Conservation (phyloP, 805 yeast genomes). For the Torulaspora maleeae region DNA sequence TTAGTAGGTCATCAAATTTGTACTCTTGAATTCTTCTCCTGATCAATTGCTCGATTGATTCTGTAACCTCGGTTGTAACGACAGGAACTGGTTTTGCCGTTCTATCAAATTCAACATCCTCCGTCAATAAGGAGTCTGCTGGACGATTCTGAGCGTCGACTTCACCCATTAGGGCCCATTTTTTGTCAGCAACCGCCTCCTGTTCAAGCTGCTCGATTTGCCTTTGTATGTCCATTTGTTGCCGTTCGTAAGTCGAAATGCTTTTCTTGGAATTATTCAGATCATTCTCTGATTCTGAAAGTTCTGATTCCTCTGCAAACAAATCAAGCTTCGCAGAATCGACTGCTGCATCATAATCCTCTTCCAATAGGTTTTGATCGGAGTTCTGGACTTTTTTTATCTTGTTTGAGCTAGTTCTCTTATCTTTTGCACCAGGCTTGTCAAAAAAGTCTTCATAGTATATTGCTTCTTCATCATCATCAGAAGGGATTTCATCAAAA, state of each 20-base stretch:
- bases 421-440: slow-evolving; percentile 24
- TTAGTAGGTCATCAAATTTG: slow-evolving; percentile 81
- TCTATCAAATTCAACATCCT: slow-evolving; percentile 83
- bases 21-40: slow-evolving; percentile 69
- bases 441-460: slow-evolving; percentile 68
- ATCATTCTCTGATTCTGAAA: slow-evolving; percentile 21
- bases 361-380: slow-evolving; percentile 49
- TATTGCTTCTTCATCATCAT: slow-evolving; percentile 47
- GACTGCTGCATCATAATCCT: slow-evolving; percentile 58
- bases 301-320: slow-evolving; percentile 43
- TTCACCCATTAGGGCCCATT: slow-evolving; percentile 95
- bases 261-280: slow-evolving; percentile 29
- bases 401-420: background rate
- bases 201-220: slow-evolving; percentile 78
- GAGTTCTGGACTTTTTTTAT: slow-evolving; percentile 15
- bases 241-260: slow-evolving; percentile 75
- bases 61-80: slow-evolving; percentile 83
- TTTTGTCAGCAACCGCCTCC: slow-evolving; percentile 84
- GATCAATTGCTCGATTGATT: slow-evolving; percentile 81
- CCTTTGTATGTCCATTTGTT: slow-evolving; percentile 66
- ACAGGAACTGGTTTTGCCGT: slow-evolving; percentile 95
- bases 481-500: background rate
- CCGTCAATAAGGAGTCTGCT: slow-evolving; percentile 74
- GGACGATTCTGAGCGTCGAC: slow-evolving; percentile 78
- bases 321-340: slow-evolving; percentile 60